Percentiles rank a stretch among this genome's conserved stretches.
Evolutionary conservation across 2,329 filamentous ascomycete species (phyloP).

Genomic region (Lecanicillium sp.): DNA sequence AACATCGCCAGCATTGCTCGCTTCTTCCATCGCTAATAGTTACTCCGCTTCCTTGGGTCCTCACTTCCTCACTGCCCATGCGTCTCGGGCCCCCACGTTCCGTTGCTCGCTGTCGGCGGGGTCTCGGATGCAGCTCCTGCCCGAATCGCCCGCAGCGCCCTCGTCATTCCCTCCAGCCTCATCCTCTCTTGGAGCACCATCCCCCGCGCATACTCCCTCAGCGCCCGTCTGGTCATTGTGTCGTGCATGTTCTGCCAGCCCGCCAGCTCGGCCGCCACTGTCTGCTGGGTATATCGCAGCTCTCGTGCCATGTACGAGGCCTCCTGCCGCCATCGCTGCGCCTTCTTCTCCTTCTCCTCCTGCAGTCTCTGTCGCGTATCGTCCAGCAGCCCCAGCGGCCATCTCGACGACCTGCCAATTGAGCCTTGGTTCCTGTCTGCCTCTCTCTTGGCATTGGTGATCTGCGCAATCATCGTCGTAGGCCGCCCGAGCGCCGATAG

Average conservation of each 20-base stretch:
- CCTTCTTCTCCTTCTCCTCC: slow-evolving; percentile 78
- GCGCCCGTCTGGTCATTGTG: slow-evolving; percentile 64
- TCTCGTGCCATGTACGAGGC: slow-evolving; percentile 71
- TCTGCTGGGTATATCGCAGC: slow-evolving; percentile 85
- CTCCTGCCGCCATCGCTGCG: slow-evolving; percentile 63
- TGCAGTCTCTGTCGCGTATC: slow-evolving; percentile 78
- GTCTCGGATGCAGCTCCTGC: slow-evolving; percentile 12
- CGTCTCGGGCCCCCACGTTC: neutral
- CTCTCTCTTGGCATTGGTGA: slow-evolving; percentile 65
- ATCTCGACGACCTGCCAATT: slow-evolving; percentile 66
- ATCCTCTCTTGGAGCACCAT: slow-evolving; percentile 78
- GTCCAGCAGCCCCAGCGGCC: slow-evolving; percentile 77
- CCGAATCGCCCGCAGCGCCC: slow-evolving; percentile 64
- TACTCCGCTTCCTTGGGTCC: no score
- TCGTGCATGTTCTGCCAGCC: slow-evolving; percentile 91
- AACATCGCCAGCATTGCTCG: no score
- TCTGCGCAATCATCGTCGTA: slow-evolving; percentile 67
- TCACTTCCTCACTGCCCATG: no score
- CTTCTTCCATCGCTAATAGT: no score
- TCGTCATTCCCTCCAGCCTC: slow-evolving; percentile 70
- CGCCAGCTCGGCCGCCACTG: slow-evolving; percentile 84
- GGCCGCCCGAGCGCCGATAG: slow-evolving; percentile 74
- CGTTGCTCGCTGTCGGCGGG: neutral
- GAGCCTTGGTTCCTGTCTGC: slow-evolving; percentile 74
- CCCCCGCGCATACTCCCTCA: slow-evolving; percentile 68